Conservation (phyloP, 1,284 basidiomycete species). For the Vanrija humicola region DNA sequence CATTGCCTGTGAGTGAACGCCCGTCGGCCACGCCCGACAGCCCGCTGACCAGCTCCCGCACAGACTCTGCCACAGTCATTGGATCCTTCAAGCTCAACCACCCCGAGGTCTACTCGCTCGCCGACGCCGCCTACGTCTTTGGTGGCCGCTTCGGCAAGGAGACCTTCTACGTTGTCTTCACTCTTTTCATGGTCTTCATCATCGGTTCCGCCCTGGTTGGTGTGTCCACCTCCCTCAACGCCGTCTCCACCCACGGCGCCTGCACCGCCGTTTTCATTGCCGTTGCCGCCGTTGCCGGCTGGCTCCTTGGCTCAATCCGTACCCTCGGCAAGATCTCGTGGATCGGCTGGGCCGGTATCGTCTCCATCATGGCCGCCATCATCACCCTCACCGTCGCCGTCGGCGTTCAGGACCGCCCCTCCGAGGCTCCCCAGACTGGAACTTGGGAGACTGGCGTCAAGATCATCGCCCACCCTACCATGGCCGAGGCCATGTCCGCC, state of each 20-base stretch:
- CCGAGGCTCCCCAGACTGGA: slow-evolving; percentile 19
- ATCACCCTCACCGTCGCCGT: slow-evolving; percentile 47
- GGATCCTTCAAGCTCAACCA: slow-evolving; percentile 28
- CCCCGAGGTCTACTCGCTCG: slow-evolving; percentile 22
- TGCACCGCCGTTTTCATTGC: slow-evolving; percentile 36
- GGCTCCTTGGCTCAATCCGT: slow-evolving; percentile 38
- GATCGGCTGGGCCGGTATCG: slow-evolving; percentile 43
- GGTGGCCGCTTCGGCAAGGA: slow-evolving; percentile 19
- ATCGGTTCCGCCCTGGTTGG: slow-evolving; percentile 25
- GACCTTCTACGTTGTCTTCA: slow-evolving; percentile 11
- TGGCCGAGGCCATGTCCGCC: slow-evolving; percentile 33
- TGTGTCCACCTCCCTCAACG: slow-evolving; percentile 24
- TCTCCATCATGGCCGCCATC: slow-evolving; percentile 38
- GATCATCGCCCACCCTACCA: slow-evolving; percentile 28
- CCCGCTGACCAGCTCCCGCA: background rate
- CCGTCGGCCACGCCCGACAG: slow-evolving; percentile 3
- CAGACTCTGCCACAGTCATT: slow-evolving; percentile 15
- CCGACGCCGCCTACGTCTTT: slow-evolving; percentile 29
- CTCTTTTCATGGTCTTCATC: slow-evolving; percentile 26
- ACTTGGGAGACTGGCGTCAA: slow-evolving; percentile 34
- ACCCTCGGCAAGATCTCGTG: slow-evolving; percentile 44
- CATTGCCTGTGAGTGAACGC: slow-evolving; percentile 30
- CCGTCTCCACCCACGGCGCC: slow-evolving; percentile 18
- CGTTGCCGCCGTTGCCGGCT: slow-evolving; percentile 33
- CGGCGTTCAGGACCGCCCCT: slow-evolving; percentile 40